Evolutionary conservation across 805 yeast genomes (phyloP).

Genomic region (Saturnispora galanensis): DNA sequence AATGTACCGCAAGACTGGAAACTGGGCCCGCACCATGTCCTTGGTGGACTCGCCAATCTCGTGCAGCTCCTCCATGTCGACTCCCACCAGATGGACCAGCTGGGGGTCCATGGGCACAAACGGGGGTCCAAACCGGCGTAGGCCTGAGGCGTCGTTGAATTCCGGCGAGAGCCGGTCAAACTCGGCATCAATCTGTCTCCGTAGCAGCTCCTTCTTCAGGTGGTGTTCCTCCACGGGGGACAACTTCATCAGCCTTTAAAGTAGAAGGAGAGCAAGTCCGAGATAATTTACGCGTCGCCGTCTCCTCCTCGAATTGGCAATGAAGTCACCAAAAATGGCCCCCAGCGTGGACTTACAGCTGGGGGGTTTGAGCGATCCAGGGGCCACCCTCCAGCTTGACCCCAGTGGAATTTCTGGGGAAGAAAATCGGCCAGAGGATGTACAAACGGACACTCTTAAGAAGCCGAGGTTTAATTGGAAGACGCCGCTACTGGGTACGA

Average conservation of each 20-base stretch:
- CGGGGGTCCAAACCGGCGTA: slow-evolving; percentile 70
- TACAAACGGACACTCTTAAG: background rate
- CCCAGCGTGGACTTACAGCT: background rate
- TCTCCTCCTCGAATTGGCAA: background rate
- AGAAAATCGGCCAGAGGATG: too few relatives aligned
- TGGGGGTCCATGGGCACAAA: slow-evolving; percentile 43
- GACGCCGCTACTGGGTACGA: background rate
- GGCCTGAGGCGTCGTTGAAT: slow-evolving; percentile 46
- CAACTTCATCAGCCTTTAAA: slow-evolving; percentile 17
- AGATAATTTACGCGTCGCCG: background rate
- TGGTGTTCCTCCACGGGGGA: slow-evolving; percentile 74
- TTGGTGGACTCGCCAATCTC: slow-evolving; percentile 13
- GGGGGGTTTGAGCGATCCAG: background rate
- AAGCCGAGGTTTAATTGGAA: background rate
- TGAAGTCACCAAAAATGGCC: too few relatives aligned
- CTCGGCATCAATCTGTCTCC: slow-evolving; percentile 53
- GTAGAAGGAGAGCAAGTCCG: background rate
- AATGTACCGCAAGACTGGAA: slow-evolving; percentile 64
- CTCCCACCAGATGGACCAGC: slow-evolving; percentile 16
- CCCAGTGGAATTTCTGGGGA: too few relatives aligned
- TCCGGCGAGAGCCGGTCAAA: slow-evolving; percentile 38
- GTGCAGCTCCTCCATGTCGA: slow-evolving; percentile 12
- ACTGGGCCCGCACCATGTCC: slow-evolving; percentile 27
- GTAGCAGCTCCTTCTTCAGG: slow-evolving; percentile 71
- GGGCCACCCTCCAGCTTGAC: too few relatives aligned